Evolutionary conservation across 148 eudicot genomes (phyloP).

Genomic region (Oxyria digyna): DNA sequence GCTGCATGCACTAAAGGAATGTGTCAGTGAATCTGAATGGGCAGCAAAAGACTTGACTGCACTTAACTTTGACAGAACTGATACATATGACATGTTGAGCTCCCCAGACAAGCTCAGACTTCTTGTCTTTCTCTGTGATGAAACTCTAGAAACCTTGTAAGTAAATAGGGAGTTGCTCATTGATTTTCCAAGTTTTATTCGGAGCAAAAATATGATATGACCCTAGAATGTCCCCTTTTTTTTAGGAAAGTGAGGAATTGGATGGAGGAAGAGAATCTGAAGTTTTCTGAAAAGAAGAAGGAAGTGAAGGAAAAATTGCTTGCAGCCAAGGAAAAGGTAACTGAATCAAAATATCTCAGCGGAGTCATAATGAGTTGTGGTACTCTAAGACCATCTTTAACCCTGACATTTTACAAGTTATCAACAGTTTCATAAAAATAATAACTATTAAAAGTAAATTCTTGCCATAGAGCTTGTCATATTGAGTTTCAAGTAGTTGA

Average conservation of each 20-base stretch:
- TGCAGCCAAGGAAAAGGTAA: constrained; percentile 65
- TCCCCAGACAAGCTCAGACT: constrained; percentile 58
- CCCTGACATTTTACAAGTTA: no score
- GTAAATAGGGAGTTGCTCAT: constrained; percentile 10
- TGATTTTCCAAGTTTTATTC: background rate
- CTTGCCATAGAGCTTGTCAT: no score
- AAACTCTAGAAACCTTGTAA: constrained; percentile 65
- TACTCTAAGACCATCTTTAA: background rate
- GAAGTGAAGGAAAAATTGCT: constrained; percentile 48
- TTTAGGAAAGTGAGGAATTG: constrained; percentile 57
- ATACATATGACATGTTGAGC: constrained; percentile 46
- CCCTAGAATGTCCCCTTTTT: background rate
- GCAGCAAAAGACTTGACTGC: constrained; percentile 28
- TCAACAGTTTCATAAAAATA: no score
- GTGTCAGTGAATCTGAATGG: constrained; percentile 29
- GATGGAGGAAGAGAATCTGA: constrained; percentile 46
- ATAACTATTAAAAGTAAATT: no score
- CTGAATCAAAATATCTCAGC: background rate
- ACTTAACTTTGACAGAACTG: constrained; percentile 32
- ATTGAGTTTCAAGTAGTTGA: no score
- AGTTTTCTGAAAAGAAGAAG: constrained; percentile 37
- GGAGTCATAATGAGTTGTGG: background rate
- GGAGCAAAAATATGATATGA: background rate
- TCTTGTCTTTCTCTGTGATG: constrained; percentile 67
- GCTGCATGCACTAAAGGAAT: constrained; percentile 34